Conservation (phyloP, 352 stramenopile species). For the Thalassiosira hispida region DNA sequence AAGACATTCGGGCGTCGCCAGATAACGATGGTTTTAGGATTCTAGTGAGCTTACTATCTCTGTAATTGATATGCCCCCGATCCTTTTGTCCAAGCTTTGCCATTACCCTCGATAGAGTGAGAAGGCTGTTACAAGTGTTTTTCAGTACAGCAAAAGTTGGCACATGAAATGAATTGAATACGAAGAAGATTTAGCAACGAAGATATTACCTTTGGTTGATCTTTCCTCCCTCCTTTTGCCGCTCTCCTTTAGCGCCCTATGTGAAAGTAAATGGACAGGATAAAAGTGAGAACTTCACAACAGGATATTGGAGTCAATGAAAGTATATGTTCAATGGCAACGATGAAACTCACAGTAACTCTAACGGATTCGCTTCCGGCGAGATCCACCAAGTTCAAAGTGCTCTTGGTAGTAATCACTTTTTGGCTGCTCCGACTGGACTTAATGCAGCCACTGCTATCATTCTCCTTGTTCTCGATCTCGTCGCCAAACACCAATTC, state of each 20-base stretch:
- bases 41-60: slow-evolving; percentile 95
- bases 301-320: no score
- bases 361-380: slow-evolving; percentile 95
- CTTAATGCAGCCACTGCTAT: background rate
- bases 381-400: slow-evolving; percentile 96
- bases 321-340: no score
- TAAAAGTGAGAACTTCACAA: no score
- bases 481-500: slow-evolving; percentile 13
- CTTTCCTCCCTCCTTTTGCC: slow-evolving; percentile 93
- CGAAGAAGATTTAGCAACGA: slow-evolving; percentile 1
- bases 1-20: slow-evolving; percentile 93
- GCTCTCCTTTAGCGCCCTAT: slow-evolving; percentile 87
- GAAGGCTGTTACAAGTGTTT: slow-evolving; percentile 67
- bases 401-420: slow-evolving; percentile 58
- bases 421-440: slow-evolving; percentile 52
- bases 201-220: slow-evolving; percentile 97
- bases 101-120: slow-evolving; percentile 94
- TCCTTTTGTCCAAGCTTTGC: slow-evolving; percentile 71
- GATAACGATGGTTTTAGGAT: slow-evolving; percentile 96
- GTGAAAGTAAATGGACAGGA: no score
- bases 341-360: no score
- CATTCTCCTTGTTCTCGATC: slow-evolving; percentile 51
- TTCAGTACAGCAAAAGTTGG: background rate
- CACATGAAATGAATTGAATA: background rate
- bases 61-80: slow-evolving; percentile 89